Conservation (phyloP, 2,329 filamentous ascomycete genomes). For the Claviceps africana region DNA sequence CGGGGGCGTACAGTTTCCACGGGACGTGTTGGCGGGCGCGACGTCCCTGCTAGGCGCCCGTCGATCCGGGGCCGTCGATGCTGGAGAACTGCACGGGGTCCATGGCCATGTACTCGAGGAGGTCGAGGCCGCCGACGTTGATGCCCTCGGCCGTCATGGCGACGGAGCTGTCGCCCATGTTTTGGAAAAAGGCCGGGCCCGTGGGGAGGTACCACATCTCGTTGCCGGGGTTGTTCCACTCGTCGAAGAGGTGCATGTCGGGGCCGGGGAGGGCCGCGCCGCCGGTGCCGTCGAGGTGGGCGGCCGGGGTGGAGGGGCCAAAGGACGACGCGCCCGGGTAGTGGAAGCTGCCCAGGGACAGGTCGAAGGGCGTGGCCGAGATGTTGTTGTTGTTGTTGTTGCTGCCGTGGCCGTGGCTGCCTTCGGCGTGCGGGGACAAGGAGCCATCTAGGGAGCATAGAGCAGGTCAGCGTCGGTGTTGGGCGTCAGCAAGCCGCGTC, state of each 20-base stretch:
- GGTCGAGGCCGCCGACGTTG: constrained; percentile 50
- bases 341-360: constrained; percentile 39
- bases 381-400: constrained; percentile 42
- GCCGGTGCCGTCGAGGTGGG: constrained; percentile 19
- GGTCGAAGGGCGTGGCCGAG: constrained; percentile 49
- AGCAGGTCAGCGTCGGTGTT: too few relatives aligned
- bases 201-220: constrained; percentile 57
- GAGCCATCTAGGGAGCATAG: too few relatives aligned
- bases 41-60: background rate
- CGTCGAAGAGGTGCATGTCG: constrained; percentile 33
- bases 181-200: constrained; percentile 50
- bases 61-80: constrained; percentile 15
- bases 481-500: too few relatives aligned
- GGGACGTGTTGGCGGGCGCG: too few relatives aligned
- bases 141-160: constrained; percentile 55
- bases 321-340: constrained; percentile 37
- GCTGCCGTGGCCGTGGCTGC: constrained; percentile 38
- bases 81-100: constrained; percentile 30
- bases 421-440: constrained; percentile 18
- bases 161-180: constrained; percentile 45
- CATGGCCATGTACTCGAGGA: constrained; percentile 56
- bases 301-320: constrained; percentile 34
- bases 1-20: too few relatives aligned
- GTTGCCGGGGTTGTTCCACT: constrained; percentile 40
- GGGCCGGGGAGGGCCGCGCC: constrained; percentile 13